Evolutionary conservation across 2,329 filamentous ascomycete genomes (phyloP), one percentile per base, ranked within the genome.

Genomic region (Aspergillus pseudoterreus): DNA sequence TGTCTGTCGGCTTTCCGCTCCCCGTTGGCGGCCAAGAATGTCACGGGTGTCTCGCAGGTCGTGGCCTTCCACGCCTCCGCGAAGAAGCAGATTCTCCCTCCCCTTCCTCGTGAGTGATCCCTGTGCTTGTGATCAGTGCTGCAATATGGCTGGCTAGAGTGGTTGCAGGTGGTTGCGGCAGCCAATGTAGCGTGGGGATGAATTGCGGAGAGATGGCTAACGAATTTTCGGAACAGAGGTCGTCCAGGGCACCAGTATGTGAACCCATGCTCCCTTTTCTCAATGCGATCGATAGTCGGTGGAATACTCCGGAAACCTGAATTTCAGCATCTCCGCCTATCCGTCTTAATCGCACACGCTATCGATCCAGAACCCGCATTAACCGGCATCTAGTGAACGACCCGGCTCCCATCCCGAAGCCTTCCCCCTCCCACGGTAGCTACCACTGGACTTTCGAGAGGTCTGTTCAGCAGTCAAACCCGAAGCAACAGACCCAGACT

Each of bases 391-490:
- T 51, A 87, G 90, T 92, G 69, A 99, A 99, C 76, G 92, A 97
- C 67, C 83, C 94, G 50, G 88, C 83, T 30, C 83, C 83, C 36
- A 74, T 96, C 21, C 92, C 91, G 43, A 70, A 82, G 19, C 75
- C 89, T 48, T 83, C 82, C 62, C 85, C 92, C 39, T 78, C 84
- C 50, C 90, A 99, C 77, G 94, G 94, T 64, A 95, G 88, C 74
- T 99, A 97, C 80, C 94, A 99, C 82, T 99, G 94, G 94, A 89
- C 88, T 54, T 96, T 96, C 67, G 94, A 99, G 81, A 79, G 84
- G 81, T 83, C 68, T 51, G 64, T 63, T 33, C n/a, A 42, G 19
- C 22, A 15, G 6, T n/a, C 4, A 4, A 17, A n/a, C 10, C 6
- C 11, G 8, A 42, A 1, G 39, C 17, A 21, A 22, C n/a, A 5